These are phyloP conservation scores for Zopfia rhizophila DNA, from an alignment of 2,329 filamentous ascomycete genomes.

Conservation along the genomic window DNA sequence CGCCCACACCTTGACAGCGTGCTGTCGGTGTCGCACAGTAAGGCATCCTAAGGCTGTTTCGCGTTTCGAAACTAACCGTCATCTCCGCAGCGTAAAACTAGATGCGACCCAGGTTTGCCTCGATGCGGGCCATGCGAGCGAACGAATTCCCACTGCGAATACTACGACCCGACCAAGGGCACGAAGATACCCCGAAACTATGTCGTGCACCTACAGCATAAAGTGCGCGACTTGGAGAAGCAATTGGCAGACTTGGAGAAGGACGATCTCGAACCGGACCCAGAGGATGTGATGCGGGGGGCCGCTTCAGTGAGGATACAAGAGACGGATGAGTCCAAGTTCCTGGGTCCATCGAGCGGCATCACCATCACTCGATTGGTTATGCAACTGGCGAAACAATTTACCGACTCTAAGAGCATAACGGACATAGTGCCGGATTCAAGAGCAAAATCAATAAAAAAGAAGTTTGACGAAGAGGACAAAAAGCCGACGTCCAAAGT, in stretches of 20 bases:
- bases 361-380: conserved; percentile 94
- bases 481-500: conserved; percentile 77
- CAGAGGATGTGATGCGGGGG: conserved; percentile 86
- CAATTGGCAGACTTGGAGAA: conserved; percentile 83
- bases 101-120: conserved; percentile 92
- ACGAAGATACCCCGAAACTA: conserved; percentile 89
- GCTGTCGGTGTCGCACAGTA: conserved; percentile 82
- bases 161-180: conserved; percentile 89
- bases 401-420: conserved; percentile 89
- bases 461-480: conserved; percentile 73
- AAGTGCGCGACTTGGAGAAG: conserved; percentile 81
- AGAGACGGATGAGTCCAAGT: conserved; percentile 88
- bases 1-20: conserved; percentile 82
- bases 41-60: conserved; percentile 30
- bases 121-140: conserved; percentile 93
- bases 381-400: conserved; percentile 96
- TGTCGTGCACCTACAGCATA: conserved; percentile 90
- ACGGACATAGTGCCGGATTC: conserved; percentile 89
- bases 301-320: conserved; percentile 86
- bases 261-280: conserved; percentile 74
- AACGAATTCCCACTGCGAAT: conserved; percentile 91
- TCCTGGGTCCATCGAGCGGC: conserved; percentile 91
- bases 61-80: background rate
- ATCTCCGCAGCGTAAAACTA: conserved; percentile 80
- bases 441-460: conserved; percentile 72